phyloP scores from a whole-genome alignment of 805 yeast genomes.

The Torulaspora franciscae region DNA sequence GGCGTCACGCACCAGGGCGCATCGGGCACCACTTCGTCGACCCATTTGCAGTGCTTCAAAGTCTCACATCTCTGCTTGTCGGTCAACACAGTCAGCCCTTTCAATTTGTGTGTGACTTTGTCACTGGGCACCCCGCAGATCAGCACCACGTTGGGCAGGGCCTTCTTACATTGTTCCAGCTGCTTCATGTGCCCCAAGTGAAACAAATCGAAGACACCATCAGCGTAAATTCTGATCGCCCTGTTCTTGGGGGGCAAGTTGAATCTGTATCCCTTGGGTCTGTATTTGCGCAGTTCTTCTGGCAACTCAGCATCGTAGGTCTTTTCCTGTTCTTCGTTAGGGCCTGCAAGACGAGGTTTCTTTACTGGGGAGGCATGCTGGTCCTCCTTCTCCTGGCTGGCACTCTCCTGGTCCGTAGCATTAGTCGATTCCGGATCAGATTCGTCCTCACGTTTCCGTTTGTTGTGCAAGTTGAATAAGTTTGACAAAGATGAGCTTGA shows the following conservation, averaged over 20 bases:
- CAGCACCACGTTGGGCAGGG: constrained; percentile 75
- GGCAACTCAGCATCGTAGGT: constrained; percentile 62
- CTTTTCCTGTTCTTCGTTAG: constrained; percentile 44
- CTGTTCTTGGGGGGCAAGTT: constrained; percentile 81
- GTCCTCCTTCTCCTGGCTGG: constrained; percentile 1
- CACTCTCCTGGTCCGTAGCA: constrained; percentile 4
- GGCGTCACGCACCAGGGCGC: constrained; percentile 96
- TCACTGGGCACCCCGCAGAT: constrained; percentile 93
- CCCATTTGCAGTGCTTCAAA: constrained; percentile 93
- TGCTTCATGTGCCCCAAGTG: constrained; percentile 98
- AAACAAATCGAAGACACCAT: constrained; percentile 94
- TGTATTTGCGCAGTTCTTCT: constrained; percentile 62
- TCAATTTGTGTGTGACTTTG: constrained; percentile 80
- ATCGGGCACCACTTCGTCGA: constrained; percentile 88
- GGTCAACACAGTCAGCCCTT: constrained; percentile 86
- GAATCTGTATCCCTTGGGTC: constrained; percentile 75
- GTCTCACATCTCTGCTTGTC: constrained; percentile 89
- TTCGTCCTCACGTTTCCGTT: constrained; percentile 21
- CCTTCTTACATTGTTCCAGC: constrained; percentile 91
- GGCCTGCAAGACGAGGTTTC: constrained; percentile 20
- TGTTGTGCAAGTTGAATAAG: constrained; percentile 31
- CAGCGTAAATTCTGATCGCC: constrained; percentile 92
- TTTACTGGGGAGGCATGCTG: background rate
- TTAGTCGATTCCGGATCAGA: constrained; percentile 35
- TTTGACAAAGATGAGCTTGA: constrained; percentile 33